Evolutionary conservation across 768 basidiomycete genomes (phyloP), one percentile per base, ranked within the genome.

Genomic region (Pleurotus cornucopiae): DNA sequence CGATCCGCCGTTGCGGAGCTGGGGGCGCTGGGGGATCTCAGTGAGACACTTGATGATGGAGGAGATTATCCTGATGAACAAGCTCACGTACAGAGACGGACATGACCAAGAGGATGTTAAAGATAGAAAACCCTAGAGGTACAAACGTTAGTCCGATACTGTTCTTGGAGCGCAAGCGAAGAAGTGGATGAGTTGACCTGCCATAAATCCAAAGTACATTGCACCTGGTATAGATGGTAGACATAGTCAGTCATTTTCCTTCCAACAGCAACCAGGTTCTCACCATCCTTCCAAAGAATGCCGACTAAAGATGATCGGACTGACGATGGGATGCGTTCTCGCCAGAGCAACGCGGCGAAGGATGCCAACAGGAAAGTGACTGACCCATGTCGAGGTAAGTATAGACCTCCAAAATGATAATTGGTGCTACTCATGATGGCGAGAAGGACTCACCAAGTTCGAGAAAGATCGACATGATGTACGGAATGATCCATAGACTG

Each of bases 121-220:
- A 6, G 23, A 20, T 34, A 12, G 48, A 49, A 49, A 49, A 20
- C 13, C 2, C 48, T 49, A 16, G 14, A n/a, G 1, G 30, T 30
- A 30, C 11, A 11, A 11, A 30, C 30, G 3, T 30, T 30, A 30
- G 30, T 1, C 30, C 9, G 11, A 30, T 30, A 30, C 30, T 7
- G 7, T 11, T 30, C 30, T 30, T 11, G 9, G 7, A 30, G 7
- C 6, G 30, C 30, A 30, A 30, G 30, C 30, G 26, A 30, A 9
- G 30, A 30, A 9, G 7, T 30, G 7, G 9, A 11, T 30, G 2
- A 30, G 16, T n/a, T 49, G 0, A 34, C 48, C 48, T 14, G 48
- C 48, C 48, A 49, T 49, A 30, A 49, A 14, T 23, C 48, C 48
- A 16, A 49, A 49, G 20, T 49, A 49, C 26, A 49, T 49, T 12